phyloP scores from a whole-genome alignment of 106 monocot genomes.

The Dioscorea zingiberensis region DNA sequence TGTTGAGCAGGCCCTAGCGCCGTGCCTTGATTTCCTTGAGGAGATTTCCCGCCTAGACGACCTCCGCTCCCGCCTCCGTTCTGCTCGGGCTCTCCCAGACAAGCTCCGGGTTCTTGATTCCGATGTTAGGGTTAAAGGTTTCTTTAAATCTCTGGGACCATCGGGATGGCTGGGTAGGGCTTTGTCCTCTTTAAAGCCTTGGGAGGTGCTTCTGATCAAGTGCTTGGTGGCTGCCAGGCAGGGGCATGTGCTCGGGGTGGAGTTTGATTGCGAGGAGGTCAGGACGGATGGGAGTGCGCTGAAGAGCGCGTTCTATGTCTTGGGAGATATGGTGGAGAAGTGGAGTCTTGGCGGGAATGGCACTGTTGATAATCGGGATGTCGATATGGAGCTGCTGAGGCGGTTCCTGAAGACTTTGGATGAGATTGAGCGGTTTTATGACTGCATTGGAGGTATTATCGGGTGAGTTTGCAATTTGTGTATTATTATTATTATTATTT shows the following conservation, averaged over 20 bases:
- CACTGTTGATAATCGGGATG: slow-evolving; percentile 6
- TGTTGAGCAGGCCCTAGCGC: slow-evolving; percentile 38
- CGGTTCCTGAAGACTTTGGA: slow-evolving; percentile 45
- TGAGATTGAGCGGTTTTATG: slow-evolving; percentile 71
- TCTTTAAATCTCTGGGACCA: slow-evolving; percentile 15
- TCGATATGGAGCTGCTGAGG: slow-evolving; percentile 25
- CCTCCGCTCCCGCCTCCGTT: slow-evolving; percentile 34
- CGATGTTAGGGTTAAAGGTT: slow-evolving; percentile 59
- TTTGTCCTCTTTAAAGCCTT: slow-evolving; percentile 22
- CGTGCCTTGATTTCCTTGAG: slow-evolving; percentile 29
- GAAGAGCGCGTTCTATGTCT: slow-evolving; percentile 42
- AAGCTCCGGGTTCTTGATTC: slow-evolving; percentile 47
- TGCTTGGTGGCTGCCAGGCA: slow-evolving; percentile 86
- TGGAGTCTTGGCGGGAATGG: slow-evolving; percentile 43
- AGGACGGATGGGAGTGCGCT: slow-evolving; percentile 30
- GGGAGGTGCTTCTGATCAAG: slow-evolving; percentile 58
- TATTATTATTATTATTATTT: background rate
- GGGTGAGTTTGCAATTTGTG: slow-evolving; percentile 38
- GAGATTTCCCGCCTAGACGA: slow-evolving; percentile 57
- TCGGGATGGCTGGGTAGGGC: slow-evolving; percentile 4
- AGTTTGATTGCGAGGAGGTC: slow-evolving; percentile 9
- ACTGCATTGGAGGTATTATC: slow-evolving; percentile 84
- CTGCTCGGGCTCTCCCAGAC: slow-evolving; percentile 22
- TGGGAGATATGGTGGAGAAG: slow-evolving; percentile 68
- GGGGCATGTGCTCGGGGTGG: slow-evolving; percentile 63